phyloP scores from a whole-genome alignment of 495 filamentous ascomycete species.

The Aspergillus coremiiformis region DNA sequence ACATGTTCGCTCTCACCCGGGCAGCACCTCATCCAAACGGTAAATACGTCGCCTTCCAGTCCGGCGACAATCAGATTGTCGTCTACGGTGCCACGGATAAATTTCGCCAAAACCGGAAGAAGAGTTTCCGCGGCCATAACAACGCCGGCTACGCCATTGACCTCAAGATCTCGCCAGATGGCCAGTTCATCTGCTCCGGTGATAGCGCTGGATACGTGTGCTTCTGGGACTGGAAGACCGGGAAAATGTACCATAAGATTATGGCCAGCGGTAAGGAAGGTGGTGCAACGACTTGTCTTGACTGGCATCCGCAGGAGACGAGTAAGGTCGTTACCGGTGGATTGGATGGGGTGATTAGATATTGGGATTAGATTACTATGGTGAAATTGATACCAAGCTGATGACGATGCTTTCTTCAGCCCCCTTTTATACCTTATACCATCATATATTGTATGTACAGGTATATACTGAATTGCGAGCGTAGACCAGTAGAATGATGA shows the following conservation, averaged over 20 bases:
- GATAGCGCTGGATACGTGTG: constrained; percentile 83
- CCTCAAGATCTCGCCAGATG: constrained; percentile 80
- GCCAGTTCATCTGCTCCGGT: constrained; percentile 76
- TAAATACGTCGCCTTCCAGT: constrained; percentile 90
- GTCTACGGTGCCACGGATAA: constrained; percentile 91
- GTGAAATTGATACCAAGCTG: no score
- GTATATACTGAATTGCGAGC: not conserved
- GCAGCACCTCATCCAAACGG: constrained; percentile 76
- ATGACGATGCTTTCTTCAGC: not conserved
- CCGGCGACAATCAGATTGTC: constrained; percentile 89
- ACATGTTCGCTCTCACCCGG: constrained; percentile 90
- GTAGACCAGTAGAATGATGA: not conserved
- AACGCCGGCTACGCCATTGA: constrained; percentile 91
- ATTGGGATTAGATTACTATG: constrained; percentile 68
- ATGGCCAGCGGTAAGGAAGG: constrained; percentile 56
- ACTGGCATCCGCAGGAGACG: constrained; percentile 94
- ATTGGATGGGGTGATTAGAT: constrained; percentile 79
- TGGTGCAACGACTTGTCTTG: constrained; percentile 68
- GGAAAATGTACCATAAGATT: constrained; percentile 96
- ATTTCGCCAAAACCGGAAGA: constrained; percentile 95
- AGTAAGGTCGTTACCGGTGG: constrained; percentile 89
- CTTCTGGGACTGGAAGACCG: constrained; percentile 99
- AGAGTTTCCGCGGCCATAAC: constrained; percentile 91
- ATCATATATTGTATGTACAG: not conserved
- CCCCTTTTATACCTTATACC: not conserved